Percentiles rank a stretch among this genome's conserved stretches.
phyloP scores from a whole-genome alignment of 306 rosid species.

The Glycine tomentella region DNA sequence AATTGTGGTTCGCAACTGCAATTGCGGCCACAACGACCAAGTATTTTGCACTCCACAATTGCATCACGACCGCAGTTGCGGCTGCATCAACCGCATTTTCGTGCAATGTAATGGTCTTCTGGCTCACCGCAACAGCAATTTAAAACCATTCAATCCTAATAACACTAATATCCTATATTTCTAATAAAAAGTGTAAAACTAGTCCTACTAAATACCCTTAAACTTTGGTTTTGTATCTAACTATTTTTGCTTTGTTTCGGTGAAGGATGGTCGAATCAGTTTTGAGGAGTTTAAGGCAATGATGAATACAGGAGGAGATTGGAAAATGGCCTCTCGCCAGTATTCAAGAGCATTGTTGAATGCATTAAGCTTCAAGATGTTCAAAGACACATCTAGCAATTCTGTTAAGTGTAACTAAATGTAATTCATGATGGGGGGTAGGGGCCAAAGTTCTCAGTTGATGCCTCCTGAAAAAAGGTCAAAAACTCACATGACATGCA shows the following conservation, averaged over 20 bases:
- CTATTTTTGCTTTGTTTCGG: conserved; percentile 9
- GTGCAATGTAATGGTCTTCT: too few species aligned
- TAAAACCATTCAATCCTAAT: too few species aligned
- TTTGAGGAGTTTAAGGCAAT: conserved; percentile 85
- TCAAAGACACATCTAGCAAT: conserved; percentile 60
- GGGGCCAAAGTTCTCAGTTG: conserved; percentile 30
- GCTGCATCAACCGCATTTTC: too few species aligned
- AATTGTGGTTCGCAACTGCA: too few species aligned
- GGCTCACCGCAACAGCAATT: too few species aligned
- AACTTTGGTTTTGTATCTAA: not conserved
- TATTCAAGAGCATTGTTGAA: conserved; percentile 84
- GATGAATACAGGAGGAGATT: conserved; percentile 88
- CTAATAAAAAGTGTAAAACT: too few species aligned
- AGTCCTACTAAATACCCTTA: too few species aligned
- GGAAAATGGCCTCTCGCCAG: conserved; percentile 98
- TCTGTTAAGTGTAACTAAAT: conserved; percentile 29
- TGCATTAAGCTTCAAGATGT: conserved; percentile 79
- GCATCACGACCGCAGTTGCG: too few species aligned
- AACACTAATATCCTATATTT: too few species aligned
- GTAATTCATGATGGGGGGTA: not conserved
- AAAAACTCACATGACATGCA: too few species aligned
- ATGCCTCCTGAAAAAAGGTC: not conserved
- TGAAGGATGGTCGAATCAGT: conserved; percentile 86
- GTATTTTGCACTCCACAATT: too few species aligned
- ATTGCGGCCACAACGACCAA: too few species aligned